These are phyloP conservation scores for Daldinia vernicosa DNA, from an alignment of 495 filamentous ascomycete species.

Conservation along the genomic window DNA sequence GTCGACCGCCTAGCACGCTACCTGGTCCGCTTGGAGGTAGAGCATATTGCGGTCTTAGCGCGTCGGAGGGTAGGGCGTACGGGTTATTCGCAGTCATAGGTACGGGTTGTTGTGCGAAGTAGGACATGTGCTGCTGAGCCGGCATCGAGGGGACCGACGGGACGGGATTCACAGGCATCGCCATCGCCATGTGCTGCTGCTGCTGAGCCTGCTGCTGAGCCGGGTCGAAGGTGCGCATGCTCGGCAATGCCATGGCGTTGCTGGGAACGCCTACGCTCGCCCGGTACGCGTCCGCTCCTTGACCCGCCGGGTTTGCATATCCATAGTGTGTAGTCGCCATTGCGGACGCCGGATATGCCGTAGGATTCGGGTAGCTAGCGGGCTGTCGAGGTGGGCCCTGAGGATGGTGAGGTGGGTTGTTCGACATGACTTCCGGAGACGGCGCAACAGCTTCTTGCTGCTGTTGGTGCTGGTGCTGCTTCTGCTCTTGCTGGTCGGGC, in stretches of 20 bases:
- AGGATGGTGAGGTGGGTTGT: conserved; percentile 55
- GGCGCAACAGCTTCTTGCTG: conserved; percentile 43
- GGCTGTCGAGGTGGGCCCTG: conserved; percentile 57
- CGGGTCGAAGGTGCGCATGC: conserved; percentile 68
- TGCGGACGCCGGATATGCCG: conserved; percentile 60
- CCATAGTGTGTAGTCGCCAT: conserved; percentile 63
- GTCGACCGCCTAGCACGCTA: conserved; percentile 76
- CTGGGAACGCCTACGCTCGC: conserved; percentile 57
- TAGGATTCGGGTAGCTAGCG: conserved; percentile 63
- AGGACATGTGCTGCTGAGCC: conserved; percentile 48
- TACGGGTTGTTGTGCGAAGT: conserved; percentile 50
- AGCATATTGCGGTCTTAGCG: conserved; percentile 47
- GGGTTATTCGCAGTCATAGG: conserved; percentile 52
- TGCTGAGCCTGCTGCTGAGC: conserved; percentile 56
- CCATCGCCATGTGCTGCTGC: conserved; percentile 52
- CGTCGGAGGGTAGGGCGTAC: conserved; percentile 58
- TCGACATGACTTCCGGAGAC: conserved; percentile 57
- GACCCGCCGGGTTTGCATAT: conserved; percentile 58
- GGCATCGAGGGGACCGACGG: conserved; percentile 44
- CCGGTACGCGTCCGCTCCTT: conserved; percentile 61
- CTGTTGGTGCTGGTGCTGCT: conserved; percentile 24
- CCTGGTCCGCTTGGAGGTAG: conserved; percentile 67
- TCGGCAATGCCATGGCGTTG: conserved; percentile 69
- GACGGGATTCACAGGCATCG: conserved; percentile 45
- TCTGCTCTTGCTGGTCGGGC: conserved; percentile 20